phyloP scores from a whole-genome alignment of 441 rosid genomes.

The Manihot esculenta region DNA sequence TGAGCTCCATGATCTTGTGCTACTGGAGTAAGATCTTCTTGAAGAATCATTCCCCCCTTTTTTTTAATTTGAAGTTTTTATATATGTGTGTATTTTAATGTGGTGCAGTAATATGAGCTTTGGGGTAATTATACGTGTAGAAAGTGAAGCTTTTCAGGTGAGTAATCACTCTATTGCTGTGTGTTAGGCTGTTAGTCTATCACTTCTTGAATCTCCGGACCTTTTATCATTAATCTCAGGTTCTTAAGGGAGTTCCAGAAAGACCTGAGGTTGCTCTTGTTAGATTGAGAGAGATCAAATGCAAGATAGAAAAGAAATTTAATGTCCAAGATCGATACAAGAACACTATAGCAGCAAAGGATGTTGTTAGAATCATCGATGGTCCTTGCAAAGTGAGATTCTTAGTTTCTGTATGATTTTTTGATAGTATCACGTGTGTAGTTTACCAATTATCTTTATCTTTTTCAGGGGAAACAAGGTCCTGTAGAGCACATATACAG shows the following conservation, averaged over 20 bases:
- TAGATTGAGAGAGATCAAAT: conserved; percentile 90
- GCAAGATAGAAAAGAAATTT: conserved; percentile 78
- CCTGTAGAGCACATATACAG: conserved; percentile 85
- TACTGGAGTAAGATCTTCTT: conserved; percentile 67
- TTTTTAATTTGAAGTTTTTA: conserved; percentile 21
- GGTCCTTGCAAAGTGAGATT: conserved; percentile 87
- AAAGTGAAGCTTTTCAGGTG: conserved; percentile 96
- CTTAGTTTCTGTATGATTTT: conserved; percentile 18
- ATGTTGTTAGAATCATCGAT: conserved; percentile 76
- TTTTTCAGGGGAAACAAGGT: conserved; percentile 86
- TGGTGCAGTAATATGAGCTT: conserved; percentile 75
- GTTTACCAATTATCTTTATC: conserved; percentile 14
- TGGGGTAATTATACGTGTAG: conserved; percentile 93
- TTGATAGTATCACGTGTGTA: conserved; percentile 2
- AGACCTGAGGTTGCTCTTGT: conserved; percentile 87
- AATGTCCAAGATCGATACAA: conserved; percentile 69
- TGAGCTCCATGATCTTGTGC: conserved; percentile 95
- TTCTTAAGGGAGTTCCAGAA: conserved; percentile 95
- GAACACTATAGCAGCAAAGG: conserved; percentile 73
- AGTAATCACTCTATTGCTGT: conserved; percentile 9
- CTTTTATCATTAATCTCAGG: conserved; percentile 36
- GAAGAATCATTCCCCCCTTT: conserved; percentile 13
- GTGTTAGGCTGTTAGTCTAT: too few species aligned
- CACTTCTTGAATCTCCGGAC: background rate
- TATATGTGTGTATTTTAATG: conserved; percentile 2